Evolutionary conservation across 345 rosid species (phyloP).

Genomic region (Rubroshorea leprosula): DNA sequence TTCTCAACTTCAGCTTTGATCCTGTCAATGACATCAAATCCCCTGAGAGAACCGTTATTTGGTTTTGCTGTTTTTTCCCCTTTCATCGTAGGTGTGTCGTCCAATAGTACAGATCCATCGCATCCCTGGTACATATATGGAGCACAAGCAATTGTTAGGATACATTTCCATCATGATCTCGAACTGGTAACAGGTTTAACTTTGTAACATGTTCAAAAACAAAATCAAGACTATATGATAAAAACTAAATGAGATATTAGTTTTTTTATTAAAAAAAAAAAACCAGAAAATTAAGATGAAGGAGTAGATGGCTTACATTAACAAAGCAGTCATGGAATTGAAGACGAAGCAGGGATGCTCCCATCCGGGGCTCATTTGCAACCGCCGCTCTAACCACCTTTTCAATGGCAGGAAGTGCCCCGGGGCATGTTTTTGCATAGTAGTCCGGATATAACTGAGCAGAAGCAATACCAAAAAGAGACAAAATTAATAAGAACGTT

Average conservation of each 20-base stretch:
- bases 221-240: no score
- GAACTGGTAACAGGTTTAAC: no score
- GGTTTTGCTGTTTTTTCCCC: conserved; percentile 35
- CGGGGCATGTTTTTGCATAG: conserved; percentile 32
- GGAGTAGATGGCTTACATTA: conserved; percentile 24
- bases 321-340: conserved; percentile 66
- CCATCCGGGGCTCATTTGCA: conserved; percentile 29
- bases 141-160: background rate
- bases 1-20: conserved; percentile 35
- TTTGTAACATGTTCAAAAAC: no score
- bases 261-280: no score
- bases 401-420: conserved; percentile 24
- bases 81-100: conserved; percentile 28
- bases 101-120: conserved; percentile 33
- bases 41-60: conserved; percentile 30
- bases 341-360: conserved; percentile 41
- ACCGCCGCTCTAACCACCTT: conserved; percentile 16
- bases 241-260: no score
- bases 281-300: background rate
- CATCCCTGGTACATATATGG: conserved; percentile 30
- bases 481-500: background rate
- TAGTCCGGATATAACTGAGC: conserved; percentile 32
- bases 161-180: no score
- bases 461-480: conserved; percentile 1
- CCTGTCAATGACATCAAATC: conserved; percentile 35